Evolutionary conservation across 2,329 filamentous ascomycete species (phyloP).

Genomic region (Colletotrichum sp.): DNA sequence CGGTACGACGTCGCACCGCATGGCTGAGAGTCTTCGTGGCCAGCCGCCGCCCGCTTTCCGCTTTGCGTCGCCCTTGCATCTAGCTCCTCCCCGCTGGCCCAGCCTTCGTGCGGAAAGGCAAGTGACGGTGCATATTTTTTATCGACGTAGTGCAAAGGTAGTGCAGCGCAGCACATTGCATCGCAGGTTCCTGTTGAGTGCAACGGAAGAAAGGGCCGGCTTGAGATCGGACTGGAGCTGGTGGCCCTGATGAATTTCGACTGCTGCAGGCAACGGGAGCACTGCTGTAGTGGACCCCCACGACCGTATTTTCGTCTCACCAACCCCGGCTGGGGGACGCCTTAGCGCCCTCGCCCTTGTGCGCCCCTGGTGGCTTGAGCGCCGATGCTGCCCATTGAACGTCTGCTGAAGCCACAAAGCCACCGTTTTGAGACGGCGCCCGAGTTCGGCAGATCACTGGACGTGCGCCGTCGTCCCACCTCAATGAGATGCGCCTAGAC

Average conservation of each 20-base stretch:
- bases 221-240: neutral
- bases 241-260: slow-evolving; percentile 1
- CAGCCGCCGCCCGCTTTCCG: slow-evolving; percentile 7
- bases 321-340: neutral
- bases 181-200: neutral
- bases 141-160: neutral
- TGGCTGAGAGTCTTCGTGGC: neutral
- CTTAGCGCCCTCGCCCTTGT: neutral
- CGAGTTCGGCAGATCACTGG: slow-evolving; percentile 16
- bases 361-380: neutral
- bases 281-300: neutral
- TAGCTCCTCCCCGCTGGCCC: neutral
- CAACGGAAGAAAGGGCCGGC: neutral
- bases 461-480: slow-evolving; percentile 4
- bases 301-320: neutral
- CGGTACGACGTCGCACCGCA: slow-evolving; percentile 10
- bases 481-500: neutral
- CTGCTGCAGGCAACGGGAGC: neutral
- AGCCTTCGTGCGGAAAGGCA: neutral
- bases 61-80: slow-evolving; percentile 2
- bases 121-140: neutral
- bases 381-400: neutral
- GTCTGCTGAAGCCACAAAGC: slow-evolving; percentile 2
- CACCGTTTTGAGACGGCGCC: slow-evolving; percentile 8
- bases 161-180: neutral